phyloP scores from a whole-genome alignment of 306 rosid genomes.

The Arachis hypogaea region DNA sequence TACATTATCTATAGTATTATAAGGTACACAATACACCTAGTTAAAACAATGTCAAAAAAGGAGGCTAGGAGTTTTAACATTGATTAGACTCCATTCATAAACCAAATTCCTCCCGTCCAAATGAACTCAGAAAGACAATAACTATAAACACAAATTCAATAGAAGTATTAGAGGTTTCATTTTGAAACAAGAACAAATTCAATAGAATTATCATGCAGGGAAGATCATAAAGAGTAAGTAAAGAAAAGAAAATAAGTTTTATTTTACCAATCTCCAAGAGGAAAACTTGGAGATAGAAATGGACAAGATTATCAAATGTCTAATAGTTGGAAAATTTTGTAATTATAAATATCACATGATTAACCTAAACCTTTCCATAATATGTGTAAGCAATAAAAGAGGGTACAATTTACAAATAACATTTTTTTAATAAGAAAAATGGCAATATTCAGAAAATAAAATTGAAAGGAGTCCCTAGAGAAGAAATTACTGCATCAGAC shows the following conservation, averaged over 20 bases:
- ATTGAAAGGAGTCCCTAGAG: conserved; percentile 28
- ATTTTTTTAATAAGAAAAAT: no score
- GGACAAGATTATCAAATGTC: conserved; percentile 16
- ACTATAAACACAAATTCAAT: conserved; percentile 11
- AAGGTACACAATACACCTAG: neutral
- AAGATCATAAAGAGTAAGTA: neutral
- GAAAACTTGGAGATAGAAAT: conserved; percentile 3
- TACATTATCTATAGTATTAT: conserved; percentile 34
- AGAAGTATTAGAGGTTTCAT: neutral
- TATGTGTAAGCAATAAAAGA: no score
- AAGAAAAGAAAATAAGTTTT: neutral
- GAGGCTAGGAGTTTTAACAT: conserved; percentile 4
- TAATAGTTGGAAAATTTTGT: neutral
- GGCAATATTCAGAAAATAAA: neutral
- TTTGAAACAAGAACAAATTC: neutral
- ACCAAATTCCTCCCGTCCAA: conserved; percentile 18
- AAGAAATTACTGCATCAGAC: conserved; percentile 61
- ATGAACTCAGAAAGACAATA: conserved; percentile 7
- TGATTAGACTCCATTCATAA: neutral
- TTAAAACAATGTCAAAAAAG: conserved; percentile 11
- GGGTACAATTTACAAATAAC: no score
- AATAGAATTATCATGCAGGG: neutral
- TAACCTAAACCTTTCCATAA: no score
- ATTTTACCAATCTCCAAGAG: conserved; percentile 8
- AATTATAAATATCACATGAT: neutral